Evolutionary conservation across 805 yeast genomes (phyloP).

Genomic region (Scheffersomyces amazonensis): DNA sequence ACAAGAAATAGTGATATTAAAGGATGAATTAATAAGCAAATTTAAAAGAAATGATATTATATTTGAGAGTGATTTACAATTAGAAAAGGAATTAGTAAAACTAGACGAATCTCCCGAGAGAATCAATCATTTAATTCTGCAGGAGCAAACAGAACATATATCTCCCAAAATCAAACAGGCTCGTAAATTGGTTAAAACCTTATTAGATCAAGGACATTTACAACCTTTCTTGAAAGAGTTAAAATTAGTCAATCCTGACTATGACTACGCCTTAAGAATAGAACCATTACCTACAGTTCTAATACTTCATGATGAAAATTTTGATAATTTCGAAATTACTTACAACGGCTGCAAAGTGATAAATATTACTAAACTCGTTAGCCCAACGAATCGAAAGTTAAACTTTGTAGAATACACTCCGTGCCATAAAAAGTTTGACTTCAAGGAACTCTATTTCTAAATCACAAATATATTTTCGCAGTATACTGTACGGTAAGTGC

Average conservation of each 20-base stretch:
- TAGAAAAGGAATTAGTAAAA: conserved; percentile 13
- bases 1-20: conserved; percentile 73
- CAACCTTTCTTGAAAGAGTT: conserved; percentile 69
- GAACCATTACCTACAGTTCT: conserved; percentile 72
- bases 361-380: conserved; percentile 61
- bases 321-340: conserved; percentile 69
- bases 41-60: conserved; percentile 67
- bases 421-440: conserved; percentile 42
- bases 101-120: conserved; percentile 12
- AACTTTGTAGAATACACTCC: conserved; percentile 77
- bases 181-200: conserved; percentile 70
- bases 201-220: conserved; percentile 83
- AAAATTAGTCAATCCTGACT: conserved; percentile 66
- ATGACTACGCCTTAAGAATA: conserved; percentile 65
- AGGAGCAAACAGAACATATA: conserved; percentile 16
- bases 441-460: conserved; percentile 13
- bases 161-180: conserved; percentile 55
- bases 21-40: conserved; percentile 72
- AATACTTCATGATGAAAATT: conserved; percentile 66
- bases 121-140: conserved; percentile 5
- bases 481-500: too few relatives aligned
- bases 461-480: background rate
- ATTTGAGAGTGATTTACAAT: conserved; percentile 41
- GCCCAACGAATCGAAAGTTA: conserved; percentile 34
- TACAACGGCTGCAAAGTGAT: conserved; percentile 81